Percentiles rank a stretch among this genome's conserved stretches.
phyloP scores from a whole-genome alignment of 2,329 filamentous ascomycete genomes.

The Neophaeococcomyces aloes region DNA sequence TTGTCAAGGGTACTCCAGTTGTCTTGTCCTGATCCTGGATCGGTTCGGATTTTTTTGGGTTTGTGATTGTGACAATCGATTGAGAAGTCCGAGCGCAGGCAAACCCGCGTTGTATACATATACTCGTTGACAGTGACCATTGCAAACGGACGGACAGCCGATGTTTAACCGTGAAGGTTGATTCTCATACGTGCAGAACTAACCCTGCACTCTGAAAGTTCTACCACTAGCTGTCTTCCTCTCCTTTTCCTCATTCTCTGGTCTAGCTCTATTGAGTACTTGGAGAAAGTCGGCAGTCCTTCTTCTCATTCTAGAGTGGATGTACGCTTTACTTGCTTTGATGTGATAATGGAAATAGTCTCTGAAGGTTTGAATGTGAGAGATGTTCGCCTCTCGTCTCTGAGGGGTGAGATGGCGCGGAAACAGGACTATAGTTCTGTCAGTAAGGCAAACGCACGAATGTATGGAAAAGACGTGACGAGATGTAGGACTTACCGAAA shows the following conservation, averaged over 20 bases:
- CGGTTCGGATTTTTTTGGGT: too few species aligned
- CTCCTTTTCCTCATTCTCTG: constrained; percentile 94
- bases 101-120: too few species aligned
- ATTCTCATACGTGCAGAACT: background rate
- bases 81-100: too few species aligned
- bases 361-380: constrained; percentile 98
- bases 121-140: too few species aligned
- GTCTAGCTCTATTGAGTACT: constrained; percentile 90
- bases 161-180: too few species aligned
- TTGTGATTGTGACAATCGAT: too few species aligned
- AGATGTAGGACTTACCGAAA: constrained; percentile 55
- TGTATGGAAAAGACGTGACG: constrained; percentile 13
- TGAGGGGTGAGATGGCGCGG: constrained; percentile 86
- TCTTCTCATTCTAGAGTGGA: constrained; percentile 95
- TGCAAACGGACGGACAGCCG: too few species aligned
- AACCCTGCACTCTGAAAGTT: constrained; percentile 61
- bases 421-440: constrained; percentile 66
- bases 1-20: too few species aligned
- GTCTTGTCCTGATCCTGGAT: too few species aligned
- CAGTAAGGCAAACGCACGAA: background rate
- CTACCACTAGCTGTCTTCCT: constrained; percentile 94
- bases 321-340: constrained; percentile 98
- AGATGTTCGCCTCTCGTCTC: constrained; percentile 88
- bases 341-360: constrained; percentile 99
- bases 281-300: constrained; percentile 97